Evolutionary conservation across 2,329 filamentous ascomycete genomes (phyloP), one percentile per base, ranked within the genome.

Genomic region (Neoarthrinium moseri): DNA sequence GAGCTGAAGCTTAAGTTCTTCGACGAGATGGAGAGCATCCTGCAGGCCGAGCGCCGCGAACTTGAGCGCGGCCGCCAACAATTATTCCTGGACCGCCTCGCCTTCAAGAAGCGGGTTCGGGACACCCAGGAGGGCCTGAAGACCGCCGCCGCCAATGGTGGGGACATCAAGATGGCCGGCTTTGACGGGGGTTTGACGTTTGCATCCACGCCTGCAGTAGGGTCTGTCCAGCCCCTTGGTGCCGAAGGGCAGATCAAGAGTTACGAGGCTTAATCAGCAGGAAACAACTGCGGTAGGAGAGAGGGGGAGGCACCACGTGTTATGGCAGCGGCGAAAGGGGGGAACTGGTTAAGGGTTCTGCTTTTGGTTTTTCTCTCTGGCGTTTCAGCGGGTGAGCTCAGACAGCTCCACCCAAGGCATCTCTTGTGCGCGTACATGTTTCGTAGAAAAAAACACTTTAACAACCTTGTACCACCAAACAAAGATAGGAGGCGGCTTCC

Each of bases 1-100:
- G 91, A 97, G 69, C 75, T 97, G 58, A 99, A 99, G 71, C 78
- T 99, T 49, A 86, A 90, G 61, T 95, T 97, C 65, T 99, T 99
- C 69, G 87, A 89, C 58, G 94, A 99, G 66, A 91, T 99, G 80
- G 94, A 99, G 69, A 80, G 88, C 15, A 86, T 96, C 35, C 77
- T 99, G 41, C 88, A 95, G 58, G 90, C 91, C 5, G 94, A 99
- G 72, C 86, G 92, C 49, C 83, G 91, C 49, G 94, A 99, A 67
- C 77, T 99, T 18, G 94, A 99, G 68, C 83, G 91, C 47, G 89
- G 89, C 32, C 84, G 92, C 23, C 91, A 97, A 66, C 89, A 96
- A 65, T 79, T 99, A 15, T 96, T 97, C 75, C 74, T 97, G 29
- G 94, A 99, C 66, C 83, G 94, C 20, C 75, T 99, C 41, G 81